These are phyloP conservation scores for Nepenthes alata DNA, from an alignment of 179 eudicot genomes.

Conservation along the genomic window DNA sequence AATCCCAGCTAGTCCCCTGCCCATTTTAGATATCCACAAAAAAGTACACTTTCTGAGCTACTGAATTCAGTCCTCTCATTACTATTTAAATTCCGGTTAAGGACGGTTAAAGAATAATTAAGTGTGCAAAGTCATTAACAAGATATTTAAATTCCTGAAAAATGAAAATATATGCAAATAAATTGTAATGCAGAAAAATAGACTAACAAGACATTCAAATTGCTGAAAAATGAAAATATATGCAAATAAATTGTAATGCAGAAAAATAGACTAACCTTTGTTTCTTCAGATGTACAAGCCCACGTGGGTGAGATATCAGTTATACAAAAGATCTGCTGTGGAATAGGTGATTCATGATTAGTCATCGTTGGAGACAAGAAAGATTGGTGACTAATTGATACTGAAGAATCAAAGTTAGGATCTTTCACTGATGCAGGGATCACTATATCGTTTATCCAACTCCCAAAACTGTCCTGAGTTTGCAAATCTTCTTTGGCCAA, in stretches of 20 bases:
- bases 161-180: too few relatives aligned
- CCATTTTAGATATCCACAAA: too few relatives aligned
- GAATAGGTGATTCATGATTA: constrained; percentile 22
- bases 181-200: neutral
- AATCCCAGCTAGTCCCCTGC: too few relatives aligned
- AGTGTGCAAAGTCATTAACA: neutral
- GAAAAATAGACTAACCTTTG: constrained; percentile 49
- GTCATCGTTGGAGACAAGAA: constrained; percentile 19
- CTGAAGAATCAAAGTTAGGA: constrained; percentile 33
- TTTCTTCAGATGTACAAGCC: constrained; percentile 62
- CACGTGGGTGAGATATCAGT: constrained; percentile 67
- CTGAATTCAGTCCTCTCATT: too few relatives aligned
- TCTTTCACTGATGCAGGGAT: constrained; percentile 40
- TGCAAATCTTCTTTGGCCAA: constrained; percentile 30
- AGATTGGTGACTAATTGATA: constrained; percentile 26
- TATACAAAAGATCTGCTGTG: constrained; percentile 49
- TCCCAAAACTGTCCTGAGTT: constrained; percentile 67
- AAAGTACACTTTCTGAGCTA: too few relatives aligned
- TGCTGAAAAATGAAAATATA: neutral
- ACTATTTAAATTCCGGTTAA: too few relatives aligned
- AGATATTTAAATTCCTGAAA: neutral
- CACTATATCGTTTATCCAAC: constrained; percentile 56
- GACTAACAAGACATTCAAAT: constrained; percentile 3
- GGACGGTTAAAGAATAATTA: too few relatives aligned
- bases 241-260: neutral